phyloP scores from a whole-genome alignment of 2,329 filamentous ascomycete species.

The Fusarium heterosporum region DNA sequence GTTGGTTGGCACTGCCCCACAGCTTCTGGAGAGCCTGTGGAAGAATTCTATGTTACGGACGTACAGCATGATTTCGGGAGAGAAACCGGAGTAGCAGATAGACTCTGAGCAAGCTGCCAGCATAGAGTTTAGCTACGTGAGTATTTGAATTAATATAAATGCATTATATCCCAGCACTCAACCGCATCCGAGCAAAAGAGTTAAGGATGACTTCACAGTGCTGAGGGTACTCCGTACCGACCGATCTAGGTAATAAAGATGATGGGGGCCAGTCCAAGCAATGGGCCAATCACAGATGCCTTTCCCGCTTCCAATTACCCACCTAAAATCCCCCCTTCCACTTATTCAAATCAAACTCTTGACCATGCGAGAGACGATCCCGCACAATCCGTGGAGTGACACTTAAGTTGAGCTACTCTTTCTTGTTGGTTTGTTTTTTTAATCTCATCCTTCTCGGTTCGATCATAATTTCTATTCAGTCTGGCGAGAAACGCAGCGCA shows the following conservation, averaged over 20 bases:
- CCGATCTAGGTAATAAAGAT: background rate
- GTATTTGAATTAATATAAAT: background rate
- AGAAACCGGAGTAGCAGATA: background rate
- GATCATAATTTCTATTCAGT: background rate
- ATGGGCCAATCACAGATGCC: conserved; percentile 19
- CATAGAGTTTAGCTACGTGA: too few species aligned
- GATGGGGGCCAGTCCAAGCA: background rate
- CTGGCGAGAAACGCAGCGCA: conserved; percentile 1
- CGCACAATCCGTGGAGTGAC: conserved; percentile 32
- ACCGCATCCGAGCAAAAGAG: background rate
- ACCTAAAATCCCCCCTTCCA: conserved; percentile 29
- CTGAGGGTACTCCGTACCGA: background rate
- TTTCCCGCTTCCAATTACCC: conserved; percentile 34
- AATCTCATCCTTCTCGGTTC: conserved; percentile 5
- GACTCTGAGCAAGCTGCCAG: background rate
- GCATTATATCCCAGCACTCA: background rate
- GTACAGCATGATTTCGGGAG: background rate
- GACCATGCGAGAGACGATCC: conserved; percentile 30
- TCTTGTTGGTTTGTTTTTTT: background rate
- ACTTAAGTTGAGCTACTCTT: background rate
- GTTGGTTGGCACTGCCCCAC: conserved; percentile 2
- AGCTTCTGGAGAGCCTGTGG: conserved; percentile 10
- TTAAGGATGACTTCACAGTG: background rate
- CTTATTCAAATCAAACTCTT: conserved; percentile 34
- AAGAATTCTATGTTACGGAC: background rate